These are phyloP conservation scores for Aspergillus fructus DNA, from an alignment of 2,329 filamentous ascomycete species.

Conservation along the genomic window DNA sequence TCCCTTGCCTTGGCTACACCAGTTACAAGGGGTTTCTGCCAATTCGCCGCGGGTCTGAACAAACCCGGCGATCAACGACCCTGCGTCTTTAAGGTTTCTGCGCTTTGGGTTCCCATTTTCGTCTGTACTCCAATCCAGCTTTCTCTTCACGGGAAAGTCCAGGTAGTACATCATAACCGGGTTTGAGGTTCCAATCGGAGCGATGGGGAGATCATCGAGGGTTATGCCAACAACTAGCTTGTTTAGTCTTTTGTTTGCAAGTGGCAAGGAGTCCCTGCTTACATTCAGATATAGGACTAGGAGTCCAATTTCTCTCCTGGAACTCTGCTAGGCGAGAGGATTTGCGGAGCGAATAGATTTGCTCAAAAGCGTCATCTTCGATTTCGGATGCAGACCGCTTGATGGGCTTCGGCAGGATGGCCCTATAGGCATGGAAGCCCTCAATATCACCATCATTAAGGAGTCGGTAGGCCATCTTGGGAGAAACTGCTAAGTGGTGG, in stretches of 20 bases:
- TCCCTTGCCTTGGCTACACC: not conserved
- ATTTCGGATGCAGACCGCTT: not conserved
- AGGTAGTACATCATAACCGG: not conserved
- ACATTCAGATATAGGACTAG: not conserved
- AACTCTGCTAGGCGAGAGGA: not conserved
- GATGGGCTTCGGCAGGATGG: not conserved
- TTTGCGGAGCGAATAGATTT: not conserved
- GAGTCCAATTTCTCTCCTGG: not conserved
- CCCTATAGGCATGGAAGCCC: not conserved
- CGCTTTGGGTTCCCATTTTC: not conserved
- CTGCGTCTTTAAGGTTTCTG: not conserved
- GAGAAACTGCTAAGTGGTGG: not conserved
- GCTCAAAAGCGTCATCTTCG: not conserved
- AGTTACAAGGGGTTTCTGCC: not conserved
- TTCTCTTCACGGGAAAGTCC: not conserved
- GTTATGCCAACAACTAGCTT: not conserved
- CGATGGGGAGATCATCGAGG: not conserved
- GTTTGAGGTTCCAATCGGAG: not conserved
- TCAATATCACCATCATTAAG: not conserved
- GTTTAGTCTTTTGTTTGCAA: not conserved
- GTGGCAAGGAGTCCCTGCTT: not conserved
- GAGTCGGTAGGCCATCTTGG: not conserved
- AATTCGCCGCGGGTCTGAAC: not conserved
- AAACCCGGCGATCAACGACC: not conserved
- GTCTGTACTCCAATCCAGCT: not conserved